Evolutionary conservation across 305 asterid species (phyloP).

Genomic region (Fraxinus dipetala): DNA sequence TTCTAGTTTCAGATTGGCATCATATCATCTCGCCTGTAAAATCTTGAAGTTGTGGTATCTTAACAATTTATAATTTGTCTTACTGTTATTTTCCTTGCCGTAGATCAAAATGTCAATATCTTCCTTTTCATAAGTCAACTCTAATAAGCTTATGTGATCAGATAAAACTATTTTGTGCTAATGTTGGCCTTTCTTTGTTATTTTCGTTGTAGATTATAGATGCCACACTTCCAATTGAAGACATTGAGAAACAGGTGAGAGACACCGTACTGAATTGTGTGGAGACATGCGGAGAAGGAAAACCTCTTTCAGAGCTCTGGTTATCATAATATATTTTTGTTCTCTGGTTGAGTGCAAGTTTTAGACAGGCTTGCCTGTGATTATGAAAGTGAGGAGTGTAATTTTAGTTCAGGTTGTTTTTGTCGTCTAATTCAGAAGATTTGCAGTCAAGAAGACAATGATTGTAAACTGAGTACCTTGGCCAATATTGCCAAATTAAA

Average conservation of each 20-base stretch:
- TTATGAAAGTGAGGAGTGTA: not conserved
- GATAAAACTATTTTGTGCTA: not conserved
- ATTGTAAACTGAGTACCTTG: not conserved
- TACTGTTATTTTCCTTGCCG: not conserved
- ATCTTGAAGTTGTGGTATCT: not conserved
- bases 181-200: not conserved
- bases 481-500: not conserved
- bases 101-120: not conserved
- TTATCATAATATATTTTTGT: not conserved
- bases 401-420: not conserved
- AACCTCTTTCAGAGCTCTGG: constrained; percentile 39
- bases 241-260: constrained; percentile 37
- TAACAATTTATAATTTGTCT: not conserved
- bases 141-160: not conserved
- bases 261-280: constrained; percentile 21
- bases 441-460: not conserved
- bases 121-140: not conserved
- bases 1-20: not conserved
- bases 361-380: not conserved
- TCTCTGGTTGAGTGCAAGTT: not conserved
- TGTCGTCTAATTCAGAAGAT: not conserved
- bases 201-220: constrained; percentile 35
- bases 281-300: constrained; percentile 30
- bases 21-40: not conserved
- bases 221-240: constrained; percentile 42